Evolutionary conservation across 352 stramenopile species (phyloP).

Genomic region (Pelagophyceae sp.): DNA sequence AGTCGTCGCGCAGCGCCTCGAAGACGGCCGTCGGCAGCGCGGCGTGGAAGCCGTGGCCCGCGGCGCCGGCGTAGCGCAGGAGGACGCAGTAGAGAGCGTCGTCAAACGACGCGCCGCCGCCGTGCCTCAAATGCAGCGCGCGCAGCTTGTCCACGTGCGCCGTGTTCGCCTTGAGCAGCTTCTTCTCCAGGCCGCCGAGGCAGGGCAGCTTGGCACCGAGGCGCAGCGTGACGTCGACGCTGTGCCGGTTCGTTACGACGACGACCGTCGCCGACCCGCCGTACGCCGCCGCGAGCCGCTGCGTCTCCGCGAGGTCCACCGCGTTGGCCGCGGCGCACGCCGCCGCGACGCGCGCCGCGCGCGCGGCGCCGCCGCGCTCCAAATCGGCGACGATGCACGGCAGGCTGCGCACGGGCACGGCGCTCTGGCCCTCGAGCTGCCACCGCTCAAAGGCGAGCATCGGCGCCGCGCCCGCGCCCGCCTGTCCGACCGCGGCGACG

Average conservation of each 20-base stretch:
- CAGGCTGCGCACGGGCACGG: not conserved
- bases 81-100: conserved; percentile 65
- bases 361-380: not conserved
- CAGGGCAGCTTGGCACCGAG: not conserved
- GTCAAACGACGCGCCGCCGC: conserved; percentile 46
- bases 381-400: not conserved
- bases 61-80: conserved; percentile 71
- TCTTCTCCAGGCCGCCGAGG: not conserved
- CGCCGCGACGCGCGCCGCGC: not conserved
- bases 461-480: not conserved
- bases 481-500: too few species aligned
- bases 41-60: conserved; percentile 71
- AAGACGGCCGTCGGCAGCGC: conserved; percentile 74
- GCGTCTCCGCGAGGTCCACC: not conserved
- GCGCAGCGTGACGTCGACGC: not conserved
- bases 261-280: not conserved
- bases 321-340: not conserved
- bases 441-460: not conserved
- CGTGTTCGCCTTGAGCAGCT: conserved; percentile 33
- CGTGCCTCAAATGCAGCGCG: conserved; percentile 53
- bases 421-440: not conserved
- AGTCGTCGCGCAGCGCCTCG: conserved; percentile 63
- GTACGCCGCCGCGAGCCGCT: not conserved
- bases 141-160: conserved; percentile 65
- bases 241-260: not conserved